These are phyloP conservation scores for Candida silvatica DNA, from an alignment of 805 yeast species.

Conservation along the genomic window DNA sequence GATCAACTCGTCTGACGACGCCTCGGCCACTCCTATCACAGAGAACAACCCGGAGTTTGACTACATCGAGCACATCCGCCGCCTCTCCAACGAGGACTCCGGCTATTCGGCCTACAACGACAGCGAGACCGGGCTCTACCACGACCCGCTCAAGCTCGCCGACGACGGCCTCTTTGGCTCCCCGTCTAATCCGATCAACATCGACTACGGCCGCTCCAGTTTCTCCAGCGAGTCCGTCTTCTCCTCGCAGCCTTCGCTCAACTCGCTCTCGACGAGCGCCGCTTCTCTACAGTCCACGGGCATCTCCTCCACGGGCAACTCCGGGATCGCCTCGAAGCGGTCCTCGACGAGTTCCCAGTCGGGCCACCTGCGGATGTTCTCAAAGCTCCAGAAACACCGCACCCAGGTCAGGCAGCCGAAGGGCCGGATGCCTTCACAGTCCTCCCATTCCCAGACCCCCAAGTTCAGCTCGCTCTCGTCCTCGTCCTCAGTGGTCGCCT, in stretches of 20 bases:
- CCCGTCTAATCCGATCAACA: background rate
- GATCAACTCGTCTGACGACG: conserved; percentile 1
- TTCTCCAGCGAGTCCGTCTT: conserved; percentile 1
- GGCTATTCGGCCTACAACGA: conserved; percentile 6
- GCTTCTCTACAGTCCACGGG: conserved; percentile 4
- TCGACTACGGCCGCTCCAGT: conserved; percentile 1
- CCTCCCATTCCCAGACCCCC: too few species aligned
- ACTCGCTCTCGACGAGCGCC: conserved; percentile 7
- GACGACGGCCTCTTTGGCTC: conserved; percentile 1
- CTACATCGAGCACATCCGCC: conserved; percentile 28
- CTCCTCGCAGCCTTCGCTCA: background rate
- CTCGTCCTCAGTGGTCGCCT: too few species aligned
- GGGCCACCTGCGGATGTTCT: background rate
- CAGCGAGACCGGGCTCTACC: background rate
- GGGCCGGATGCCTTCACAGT: too few species aligned
- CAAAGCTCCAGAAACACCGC: conserved; percentile 4
- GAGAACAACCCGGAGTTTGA: conserved; percentile 24
- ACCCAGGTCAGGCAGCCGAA: conserved; percentile 6
- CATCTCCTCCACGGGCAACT: conserved; percentile 3
- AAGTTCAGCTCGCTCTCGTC: too few species aligned
- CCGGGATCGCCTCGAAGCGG: background rate
- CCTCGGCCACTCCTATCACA: background rate
- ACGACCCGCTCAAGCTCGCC: background rate
- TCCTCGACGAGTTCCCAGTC: background rate
- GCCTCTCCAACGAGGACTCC: conserved; percentile 27